Base-by-base conservation (phyloP, 108 stramenopile genomes). In the Pseudonitzschia pungens region DNA sequence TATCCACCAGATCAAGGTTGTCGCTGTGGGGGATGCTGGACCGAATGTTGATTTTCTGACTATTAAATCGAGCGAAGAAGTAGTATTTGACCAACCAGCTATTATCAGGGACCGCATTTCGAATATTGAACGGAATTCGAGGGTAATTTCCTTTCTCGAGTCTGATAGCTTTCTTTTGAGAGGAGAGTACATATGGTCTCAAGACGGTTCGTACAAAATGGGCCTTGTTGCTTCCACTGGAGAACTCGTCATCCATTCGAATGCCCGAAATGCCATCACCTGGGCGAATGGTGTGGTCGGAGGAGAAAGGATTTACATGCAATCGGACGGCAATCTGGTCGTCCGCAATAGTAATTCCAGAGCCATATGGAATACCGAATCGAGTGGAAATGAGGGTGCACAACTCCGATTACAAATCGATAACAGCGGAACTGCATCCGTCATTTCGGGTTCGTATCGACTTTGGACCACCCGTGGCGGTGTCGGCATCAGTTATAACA, bases 301-400 rank as follows among this genome's bases (percentile, higher is more conserved):
- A 26, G 65, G 45, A 55, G n/a, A 55, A 22, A 22, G 26, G 9
- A 18, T 29, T 7, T 57, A 56, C 40, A 43, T 76, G 60, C 75
- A 76, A 53, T 10, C 43, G 0, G 75, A 76, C 41, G 75, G 75
- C 26, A 76, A 76, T 29, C 24, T 76, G 16, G 53, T 76, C 18
- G 60, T 76, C 18, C 28, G 69, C 4, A 41, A 60, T 28, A 14
- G 21, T 6, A 21, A 24, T 29, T 32, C 15, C 27, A 50, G 42
- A 24, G 44, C 40, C 4, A 24, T 76, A 22, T 76, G 75, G 75
- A 41, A 22, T 8, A 76, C 50, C 8, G 42, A 41, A 51, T 58
- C 75, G 4, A 28, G 51, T 51, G 56, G 67, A 50, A 40, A 76
- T 31, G 28, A 48, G 22, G 69, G 58, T 31, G 68, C 69, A 8